phyloP scores from a whole-genome alignment of 257 asterid species.

The Haberlea rhodopensis region DNA sequence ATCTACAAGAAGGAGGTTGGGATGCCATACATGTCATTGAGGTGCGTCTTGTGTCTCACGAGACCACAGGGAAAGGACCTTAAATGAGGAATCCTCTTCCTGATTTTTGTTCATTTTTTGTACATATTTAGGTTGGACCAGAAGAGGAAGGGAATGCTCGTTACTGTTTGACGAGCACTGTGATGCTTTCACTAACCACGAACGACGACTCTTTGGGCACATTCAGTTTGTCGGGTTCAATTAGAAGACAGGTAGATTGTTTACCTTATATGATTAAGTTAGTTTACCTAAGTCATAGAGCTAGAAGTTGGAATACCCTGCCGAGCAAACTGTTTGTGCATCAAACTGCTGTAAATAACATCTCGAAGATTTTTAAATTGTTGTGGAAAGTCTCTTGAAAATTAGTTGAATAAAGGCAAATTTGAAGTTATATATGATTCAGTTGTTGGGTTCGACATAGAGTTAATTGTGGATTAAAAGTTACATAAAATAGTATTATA shows the following conservation, averaged over 20 bases:
- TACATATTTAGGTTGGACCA: conserved; percentile 60
- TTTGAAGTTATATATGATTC: too few species aligned
- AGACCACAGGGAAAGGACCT: too few species aligned
- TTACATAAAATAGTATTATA: too few species aligned
- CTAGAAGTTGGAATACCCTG: not conserved
- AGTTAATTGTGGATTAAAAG: too few species aligned
- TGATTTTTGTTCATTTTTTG: conserved; percentile 13
- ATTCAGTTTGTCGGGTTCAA: conserved; percentile 92
- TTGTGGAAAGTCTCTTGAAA: too few species aligned
- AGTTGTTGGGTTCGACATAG: too few species aligned
- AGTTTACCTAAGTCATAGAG: not conserved
- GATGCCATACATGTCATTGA: conserved; percentile 98
- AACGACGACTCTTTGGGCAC: conserved; percentile 77
- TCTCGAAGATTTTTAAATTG: too few species aligned
- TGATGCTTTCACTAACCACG: conserved; percentile 93
- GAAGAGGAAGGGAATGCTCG: conserved; percentile 77
- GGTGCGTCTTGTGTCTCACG: conserved; percentile 42
- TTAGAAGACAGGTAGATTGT: conserved; percentile 88
- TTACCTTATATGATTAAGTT: not conserved
- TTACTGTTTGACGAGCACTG: conserved; percentile 89
- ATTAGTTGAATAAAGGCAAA: too few species aligned
- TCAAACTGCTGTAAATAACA: too few species aligned
- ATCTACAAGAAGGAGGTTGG: conserved; percentile 95
- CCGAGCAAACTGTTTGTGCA: not conserved
- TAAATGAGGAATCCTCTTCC: conserved; percentile 8